Evolutionary conservation across 768 basidiomycete species (phyloP).

Genomic region (Mycena vulgaris): DNA sequence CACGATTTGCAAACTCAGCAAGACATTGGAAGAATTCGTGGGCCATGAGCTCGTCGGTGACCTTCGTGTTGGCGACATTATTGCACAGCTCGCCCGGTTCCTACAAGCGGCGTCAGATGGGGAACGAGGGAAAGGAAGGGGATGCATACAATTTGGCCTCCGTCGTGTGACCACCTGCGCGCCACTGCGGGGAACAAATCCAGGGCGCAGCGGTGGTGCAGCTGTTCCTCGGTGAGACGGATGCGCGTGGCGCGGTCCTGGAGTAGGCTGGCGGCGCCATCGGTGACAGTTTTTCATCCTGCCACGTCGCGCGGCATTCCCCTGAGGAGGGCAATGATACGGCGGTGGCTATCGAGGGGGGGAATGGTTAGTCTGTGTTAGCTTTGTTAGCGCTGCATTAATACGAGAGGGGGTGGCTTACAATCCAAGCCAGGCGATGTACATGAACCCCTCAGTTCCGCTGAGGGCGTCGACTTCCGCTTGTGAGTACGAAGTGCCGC

Average conservation of each 20-base stretch:
- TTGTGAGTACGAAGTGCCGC: neutral
- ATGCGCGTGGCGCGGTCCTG: neutral
- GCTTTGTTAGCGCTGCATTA: neutral
- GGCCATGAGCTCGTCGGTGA: neutral
- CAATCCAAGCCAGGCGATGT: neutral
- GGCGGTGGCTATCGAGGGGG: neutral
- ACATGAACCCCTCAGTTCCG: neutral
- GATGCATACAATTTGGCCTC: neutral
- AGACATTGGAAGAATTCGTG: neutral
- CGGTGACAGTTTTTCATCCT: neutral
- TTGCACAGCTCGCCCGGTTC: neutral
- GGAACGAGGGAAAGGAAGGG: no score
- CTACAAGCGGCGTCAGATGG: no score
- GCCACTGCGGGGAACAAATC: neutral
- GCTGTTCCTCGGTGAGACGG: neutral
- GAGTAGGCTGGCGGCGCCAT: neutral
- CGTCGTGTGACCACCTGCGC: neutral
- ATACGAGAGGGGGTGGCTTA: neutral
- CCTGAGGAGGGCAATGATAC: neutral
- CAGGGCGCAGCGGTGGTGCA: neutral
- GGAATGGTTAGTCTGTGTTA: neutral
- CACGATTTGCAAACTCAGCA: neutral
- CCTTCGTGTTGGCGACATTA: neutral
- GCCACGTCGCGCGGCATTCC: neutral
- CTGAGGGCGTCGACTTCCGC: neutral